Percentiles rank a stretch among this genome's conserved stretches.
phyloP scores from a whole-genome alignment of 2,329 filamentous ascomycete species.

The Clarireedia hainanense region DNA sequence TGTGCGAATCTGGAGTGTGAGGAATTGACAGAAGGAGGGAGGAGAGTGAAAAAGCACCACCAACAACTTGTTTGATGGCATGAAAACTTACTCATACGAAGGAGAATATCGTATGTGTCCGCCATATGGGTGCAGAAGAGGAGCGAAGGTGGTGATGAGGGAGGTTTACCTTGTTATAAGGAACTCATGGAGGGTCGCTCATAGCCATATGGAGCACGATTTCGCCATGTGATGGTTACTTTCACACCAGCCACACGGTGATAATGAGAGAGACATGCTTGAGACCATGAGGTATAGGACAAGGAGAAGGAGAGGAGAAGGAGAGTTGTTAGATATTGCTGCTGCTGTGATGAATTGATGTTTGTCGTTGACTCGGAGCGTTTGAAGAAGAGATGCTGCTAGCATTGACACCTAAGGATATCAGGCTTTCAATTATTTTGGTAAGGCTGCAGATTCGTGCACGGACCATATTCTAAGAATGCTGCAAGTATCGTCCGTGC shows the following conservation, averaged over 20 bases:
- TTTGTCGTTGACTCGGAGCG: slow-evolving; percentile 7
- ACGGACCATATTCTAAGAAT: no score
- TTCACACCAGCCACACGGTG: slow-evolving; percentile 6
- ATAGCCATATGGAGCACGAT: background rate
- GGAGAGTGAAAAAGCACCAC: slow-evolving; percentile 4
- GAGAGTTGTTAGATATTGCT: slow-evolving; percentile 12
- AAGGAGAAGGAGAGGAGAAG: background rate
- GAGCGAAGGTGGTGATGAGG: background rate
- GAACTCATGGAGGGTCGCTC: background rate
- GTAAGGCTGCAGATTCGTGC: no score
- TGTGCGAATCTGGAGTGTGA: slow-evolving; percentile 5
- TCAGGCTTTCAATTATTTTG: no score
- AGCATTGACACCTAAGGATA: background rate
- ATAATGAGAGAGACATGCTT: slow-evolving; percentile 3
- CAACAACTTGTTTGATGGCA: background rate
- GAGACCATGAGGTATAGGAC: background rate
- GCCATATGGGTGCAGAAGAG: background rate
- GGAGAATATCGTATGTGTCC: background rate
- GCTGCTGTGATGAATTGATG: background rate
- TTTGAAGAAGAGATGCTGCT: background rate
- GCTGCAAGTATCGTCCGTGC: no score
- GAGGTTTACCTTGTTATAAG: background rate
- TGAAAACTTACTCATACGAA: slow-evolving; percentile 1
- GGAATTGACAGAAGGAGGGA: slow-evolving; percentile 1
- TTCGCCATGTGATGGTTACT: slow-evolving; percentile 5